Conservation (phyloP, 164 flowering plant species). For the Aristolochia californica region DNA sequence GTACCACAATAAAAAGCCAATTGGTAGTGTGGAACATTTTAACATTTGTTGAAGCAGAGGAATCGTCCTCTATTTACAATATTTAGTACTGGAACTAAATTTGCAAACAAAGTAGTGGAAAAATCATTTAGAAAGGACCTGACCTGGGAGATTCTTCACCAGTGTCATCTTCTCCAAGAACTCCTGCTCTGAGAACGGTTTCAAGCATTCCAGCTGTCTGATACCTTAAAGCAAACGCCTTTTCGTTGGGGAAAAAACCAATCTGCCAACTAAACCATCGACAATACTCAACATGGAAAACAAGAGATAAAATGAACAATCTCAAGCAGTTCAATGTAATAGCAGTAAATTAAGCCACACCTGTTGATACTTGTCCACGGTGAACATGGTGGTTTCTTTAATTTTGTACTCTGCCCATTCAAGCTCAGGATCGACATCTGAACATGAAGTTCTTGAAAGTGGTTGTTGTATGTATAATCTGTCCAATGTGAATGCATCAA, state of each 20-base stretch:
- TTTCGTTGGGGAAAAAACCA: constrained; percentile 75
- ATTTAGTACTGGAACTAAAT: too few relatives aligned
- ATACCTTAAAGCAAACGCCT: constrained; percentile 80
- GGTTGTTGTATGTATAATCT: constrained; percentile 89
- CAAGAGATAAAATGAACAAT: not conserved
- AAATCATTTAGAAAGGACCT: constrained; percentile 7
- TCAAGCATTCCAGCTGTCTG: constrained; percentile 97
- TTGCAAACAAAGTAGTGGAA: too few relatives aligned
- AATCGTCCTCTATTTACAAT: too few relatives aligned
- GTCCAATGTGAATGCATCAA: constrained; percentile 8
- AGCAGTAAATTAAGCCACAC: constrained; percentile 28
- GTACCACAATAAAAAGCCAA: too few relatives aligned
- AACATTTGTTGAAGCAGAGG: too few relatives aligned
- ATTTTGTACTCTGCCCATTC: constrained; percentile 97
- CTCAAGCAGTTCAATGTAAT: not conserved
- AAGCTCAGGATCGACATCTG: constrained; percentile 39
- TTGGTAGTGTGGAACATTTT: too few relatives aligned
- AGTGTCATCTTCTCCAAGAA: constrained; percentile 91
- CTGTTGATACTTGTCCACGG: constrained; percentile 95
- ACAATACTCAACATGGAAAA: constrained; percentile 24
- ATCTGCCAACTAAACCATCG: constrained; percentile 65
- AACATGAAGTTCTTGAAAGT: constrained; percentile 38
- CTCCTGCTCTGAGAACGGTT: constrained; percentile 73
- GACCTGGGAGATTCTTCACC: constrained; percentile 96
- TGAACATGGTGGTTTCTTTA: constrained; percentile 91